Base-by-base conservation (phyloP, 1,284 basidiomycete species). In the Coniferiporia weirii region DNA sequence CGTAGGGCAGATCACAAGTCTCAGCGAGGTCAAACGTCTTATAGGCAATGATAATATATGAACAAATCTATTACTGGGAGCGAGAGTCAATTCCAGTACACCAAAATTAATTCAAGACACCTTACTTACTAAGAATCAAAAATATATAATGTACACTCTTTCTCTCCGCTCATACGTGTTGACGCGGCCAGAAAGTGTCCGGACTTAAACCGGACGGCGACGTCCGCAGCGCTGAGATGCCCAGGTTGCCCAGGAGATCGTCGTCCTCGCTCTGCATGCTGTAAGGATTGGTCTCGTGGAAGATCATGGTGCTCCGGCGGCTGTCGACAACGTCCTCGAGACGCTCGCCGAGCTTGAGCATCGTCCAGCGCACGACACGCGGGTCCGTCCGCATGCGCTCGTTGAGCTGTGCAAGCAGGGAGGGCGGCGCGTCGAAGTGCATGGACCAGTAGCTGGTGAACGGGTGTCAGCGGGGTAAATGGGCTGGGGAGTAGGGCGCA, bases 371-470 rank as follows among this genome's bases (percentile, higher is more conserved):
- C 61, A 95, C 77, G 46, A 95, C 90, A 45, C 89, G 81, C 17
- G 91, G 91, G 67, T 95, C 93, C 56, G 78, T 79, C 13, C 85
- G 83, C 72, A 95, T 80, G 56, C 88, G 78, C 22, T 75, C 74
- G 65, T 84, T 83, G 44, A 95, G 76, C 4, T 79, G 76, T 20
- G 78, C 75, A 59, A 94, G 78, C 0, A 83, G 84, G 52, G 76
- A 76, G 7, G 92, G 91, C 7, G 89, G 89, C 3, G 90, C 84
- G 75, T 95, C 93, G 70, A 94, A 95, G 70, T 93, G 83, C 77
- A 95, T 82, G 13, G 88, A 83, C 91, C 92, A 95, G 72, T 94
- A 94, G 68, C 93, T 95, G 67, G 15, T 32, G 49, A 10, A 32
- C 36, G 54, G 32, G 45, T 44, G 19, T 15, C 49, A 35, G n/a